Percentiles rank a stretch among this genome's conserved stretches.
Evolutionary conservation across 257 asterid species (phyloP).

Genomic region (Penstemon barbatus): DNA sequence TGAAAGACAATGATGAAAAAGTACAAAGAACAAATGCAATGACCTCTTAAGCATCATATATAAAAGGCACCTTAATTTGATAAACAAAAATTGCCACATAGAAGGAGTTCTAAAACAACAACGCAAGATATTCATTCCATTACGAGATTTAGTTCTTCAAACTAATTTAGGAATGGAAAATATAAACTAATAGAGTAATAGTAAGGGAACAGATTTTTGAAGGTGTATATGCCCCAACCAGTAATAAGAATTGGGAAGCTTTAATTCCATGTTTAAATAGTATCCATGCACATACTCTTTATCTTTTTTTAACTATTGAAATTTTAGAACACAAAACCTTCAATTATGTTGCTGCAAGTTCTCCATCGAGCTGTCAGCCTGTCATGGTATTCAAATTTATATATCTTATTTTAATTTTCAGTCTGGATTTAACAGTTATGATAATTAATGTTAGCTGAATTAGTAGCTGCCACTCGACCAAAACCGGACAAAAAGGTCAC

Average conservation of each 20-base stretch:
- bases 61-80: background rate
- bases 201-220: background rate
- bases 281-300: background rate
- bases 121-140: background rate
- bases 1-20: background rate
- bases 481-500: background rate
- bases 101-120: slow-evolving; percentile 1
- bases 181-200: background rate
- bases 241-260: background rate
- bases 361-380: too few species aligned
- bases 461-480: slow-evolving; percentile 5
- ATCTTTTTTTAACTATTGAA: background rate
- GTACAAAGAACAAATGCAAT: too few species aligned
- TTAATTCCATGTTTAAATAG: background rate
- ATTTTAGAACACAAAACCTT: background rate
- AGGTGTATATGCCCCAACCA: background rate
- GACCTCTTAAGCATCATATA: too few species aligned
- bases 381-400: too few species aligned
- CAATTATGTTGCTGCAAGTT: background rate
- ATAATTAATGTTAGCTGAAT: background rate
- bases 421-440: background rate
- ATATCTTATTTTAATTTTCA: background rate
- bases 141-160: background rate
- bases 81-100: slow-evolving; percentile 15
- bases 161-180: slow-evolving; percentile 15